A percentile compares a stretch with the other conserved stretches of the same genome.
These are phyloP conservation scores for Narthecium ossifragum DNA, from an alignment of 106 monocot species.

Conservation along the genomic window DNA sequence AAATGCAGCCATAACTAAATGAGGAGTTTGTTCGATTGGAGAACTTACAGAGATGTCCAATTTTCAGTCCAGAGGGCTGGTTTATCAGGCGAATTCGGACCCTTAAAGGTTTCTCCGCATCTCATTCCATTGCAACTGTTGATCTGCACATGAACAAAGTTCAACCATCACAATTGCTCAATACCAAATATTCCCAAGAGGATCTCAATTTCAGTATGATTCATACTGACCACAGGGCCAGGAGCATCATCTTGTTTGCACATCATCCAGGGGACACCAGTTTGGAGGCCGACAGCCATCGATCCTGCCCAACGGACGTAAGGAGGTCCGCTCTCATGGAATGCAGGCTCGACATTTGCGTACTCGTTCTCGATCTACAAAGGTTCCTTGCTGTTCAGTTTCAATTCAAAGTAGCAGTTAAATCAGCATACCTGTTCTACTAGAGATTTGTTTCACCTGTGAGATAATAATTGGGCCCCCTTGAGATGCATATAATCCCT, in stretches of 20 bases:
- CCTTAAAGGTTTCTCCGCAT: slow-evolving; percentile 73
- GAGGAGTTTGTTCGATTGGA: too few species aligned
- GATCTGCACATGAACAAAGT: slow-evolving; percentile 32
- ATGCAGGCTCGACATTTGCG: slow-evolving; percentile 46
- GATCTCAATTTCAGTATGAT: neutral
- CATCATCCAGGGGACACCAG: slow-evolving; percentile 97
- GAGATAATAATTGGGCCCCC: slow-evolving; percentile 66
- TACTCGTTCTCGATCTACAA: slow-evolving; percentile 94
- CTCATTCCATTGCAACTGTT: slow-evolving; percentile 81
- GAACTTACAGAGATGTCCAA: slow-evolving; percentile 69
- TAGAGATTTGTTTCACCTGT: slow-evolving; percentile 30
- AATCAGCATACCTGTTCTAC: too few species aligned
- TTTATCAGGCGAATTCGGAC: slow-evolving; percentile 87
- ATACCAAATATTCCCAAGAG: neutral
- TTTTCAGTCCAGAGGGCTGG: slow-evolving; percentile 94
- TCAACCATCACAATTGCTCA: too few species aligned
- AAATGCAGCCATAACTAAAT: neutral
- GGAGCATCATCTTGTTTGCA: slow-evolving; percentile 97
- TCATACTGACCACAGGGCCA: slow-evolving; percentile 57
- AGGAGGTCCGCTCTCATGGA: slow-evolving; percentile 44
- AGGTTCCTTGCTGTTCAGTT: too few species aligned
- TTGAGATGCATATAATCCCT: slow-evolving; percentile 50
- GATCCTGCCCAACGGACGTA: slow-evolving; percentile 83
- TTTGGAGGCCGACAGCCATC: slow-evolving; percentile 70
- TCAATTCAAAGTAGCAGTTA: too few species aligned